Percentiles rank a stretch among this genome's conserved stretches.
phyloP scores from a whole-genome alignment of 2,329 filamentous ascomycete genomes.

The Trichoderma sp. region DNA sequence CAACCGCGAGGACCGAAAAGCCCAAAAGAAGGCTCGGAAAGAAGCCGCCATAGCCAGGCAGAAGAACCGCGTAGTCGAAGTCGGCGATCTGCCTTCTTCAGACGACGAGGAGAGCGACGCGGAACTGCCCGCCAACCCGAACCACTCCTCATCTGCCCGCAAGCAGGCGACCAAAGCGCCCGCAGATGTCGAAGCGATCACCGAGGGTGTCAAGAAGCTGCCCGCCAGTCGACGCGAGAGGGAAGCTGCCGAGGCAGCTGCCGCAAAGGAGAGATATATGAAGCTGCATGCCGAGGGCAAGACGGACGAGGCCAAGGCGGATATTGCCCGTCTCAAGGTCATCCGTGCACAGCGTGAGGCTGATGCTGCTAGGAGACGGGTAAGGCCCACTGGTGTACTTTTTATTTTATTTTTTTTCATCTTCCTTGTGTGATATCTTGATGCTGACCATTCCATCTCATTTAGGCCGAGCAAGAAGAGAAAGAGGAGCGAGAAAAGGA shows the following conservation, averaged over 20 bases:
- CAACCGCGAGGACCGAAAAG: conserved; percentile 83
- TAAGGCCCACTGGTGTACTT: conserved; percentile 31
- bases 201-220: conserved; percentile 56
- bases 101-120: conserved; percentile 60
- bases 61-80: conserved; percentile 68
- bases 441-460: background rate
- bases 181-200: conserved; percentile 46
- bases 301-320: conserved; percentile 90
- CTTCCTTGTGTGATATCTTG: background rate
- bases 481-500: conserved; percentile 49
- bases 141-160: conserved; percentile 75
- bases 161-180: conserved; percentile 46
- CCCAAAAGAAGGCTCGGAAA: conserved; percentile 86
- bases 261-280: conserved; percentile 85
- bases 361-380: conserved; percentile 79
- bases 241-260: conserved; percentile 79
- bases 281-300: conserved; percentile 93
- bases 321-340: conserved; percentile 76
- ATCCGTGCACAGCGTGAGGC: conserved; percentile 84
- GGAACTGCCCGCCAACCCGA: conserved; percentile 76
- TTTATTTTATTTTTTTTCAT: background rate
- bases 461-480: conserved; percentile 58
- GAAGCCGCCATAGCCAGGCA: conserved; percentile 79
- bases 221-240: conserved; percentile 52
- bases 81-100: conserved; percentile 80